Evolutionary conservation across 1,284 basidiomycete species (phyloP).

Genomic region (Tilletiaria anomala): DNA sequence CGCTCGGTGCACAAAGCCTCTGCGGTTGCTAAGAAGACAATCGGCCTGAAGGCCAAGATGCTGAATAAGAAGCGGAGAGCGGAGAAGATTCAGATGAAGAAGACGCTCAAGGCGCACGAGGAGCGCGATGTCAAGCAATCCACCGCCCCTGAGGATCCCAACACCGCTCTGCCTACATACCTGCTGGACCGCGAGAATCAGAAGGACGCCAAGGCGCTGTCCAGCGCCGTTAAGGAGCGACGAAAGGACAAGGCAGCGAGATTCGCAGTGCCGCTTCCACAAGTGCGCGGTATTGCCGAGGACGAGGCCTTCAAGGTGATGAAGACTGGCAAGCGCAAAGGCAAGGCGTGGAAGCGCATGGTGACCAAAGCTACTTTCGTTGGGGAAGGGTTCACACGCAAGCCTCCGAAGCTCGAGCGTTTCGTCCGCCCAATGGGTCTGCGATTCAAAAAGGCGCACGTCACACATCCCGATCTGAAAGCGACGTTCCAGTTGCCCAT

Average conservation of each 20-base stretch:
- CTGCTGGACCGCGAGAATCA: slow-evolving; percentile 92
- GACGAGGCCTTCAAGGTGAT: slow-evolving; percentile 99
- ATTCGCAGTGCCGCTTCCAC: slow-evolving; percentile 88
- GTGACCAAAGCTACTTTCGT: slow-evolving; percentile 99
- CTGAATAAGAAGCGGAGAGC: slow-evolving; percentile 88
- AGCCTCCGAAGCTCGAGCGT: slow-evolving; percentile 97
- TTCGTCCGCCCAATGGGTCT: slow-evolving; percentile 96
- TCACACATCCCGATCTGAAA: slow-evolving; percentile 95
- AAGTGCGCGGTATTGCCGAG: slow-evolving; percentile 94
- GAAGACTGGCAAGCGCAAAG: slow-evolving; percentile 93
- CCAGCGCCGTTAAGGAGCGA: slow-evolving; percentile 95
- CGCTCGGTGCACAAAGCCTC: slow-evolving; percentile 79
- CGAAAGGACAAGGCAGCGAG: slow-evolving; percentile 98
- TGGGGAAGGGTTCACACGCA: slow-evolving; percentile 91
- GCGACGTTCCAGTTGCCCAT: slow-evolving; percentile 98
- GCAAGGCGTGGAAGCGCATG: slow-evolving; percentile 98
- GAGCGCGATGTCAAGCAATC: slow-evolving; percentile 72
- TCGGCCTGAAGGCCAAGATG: slow-evolving; percentile 93
- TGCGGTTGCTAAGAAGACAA: slow-evolving; percentile 75
- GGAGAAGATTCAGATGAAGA: slow-evolving; percentile 97
- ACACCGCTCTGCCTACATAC: slow-evolving; percentile 50
- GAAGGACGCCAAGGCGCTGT: slow-evolving; percentile 91
- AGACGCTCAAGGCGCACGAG: slow-evolving; percentile 97
- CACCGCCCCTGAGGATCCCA: slow-evolving; percentile 23
- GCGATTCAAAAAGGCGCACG: slow-evolving; percentile 94